Base-by-base conservation (phyloP, 495 filamentous ascomycete species). In the Apodospora peruviana region DNA sequence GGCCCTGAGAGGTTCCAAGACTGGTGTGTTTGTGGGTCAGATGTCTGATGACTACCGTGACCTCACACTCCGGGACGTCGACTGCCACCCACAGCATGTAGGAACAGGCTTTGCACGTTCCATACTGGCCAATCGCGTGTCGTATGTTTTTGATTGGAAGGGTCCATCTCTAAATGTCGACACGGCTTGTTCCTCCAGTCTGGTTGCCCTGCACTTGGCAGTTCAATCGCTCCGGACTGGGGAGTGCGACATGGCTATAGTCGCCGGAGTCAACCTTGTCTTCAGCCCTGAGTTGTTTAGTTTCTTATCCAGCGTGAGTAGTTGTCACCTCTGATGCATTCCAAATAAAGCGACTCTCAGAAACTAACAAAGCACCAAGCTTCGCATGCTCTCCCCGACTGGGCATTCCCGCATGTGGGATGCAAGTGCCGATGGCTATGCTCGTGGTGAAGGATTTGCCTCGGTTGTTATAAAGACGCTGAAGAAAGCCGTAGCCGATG, bases 41-140 rank as follows among this genome's bases (percentile, higher is more conserved):
- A 80, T 69, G 55, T 77, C 83, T 14, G 77, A 85, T 58, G 74
- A 87, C 3, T 82, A 90, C 41, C 86, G 85, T 9, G 83, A 84
- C 2, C 43, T 48, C 4, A 23, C 29, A 2, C 17, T 56, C 11
- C 18, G 36, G 36, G 45, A 21, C 34, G 11, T 16, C 11, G 34
- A 39, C 11, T 38, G 43, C 0, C 19, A 48, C 2, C 62, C 60
- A 0, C 49, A 22, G 2, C 62, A 69, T 42, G 27, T 50, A 5
- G 59, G 55, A 0, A 70, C 67, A 0, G 69, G 69, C 4, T 49
- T 41, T 1, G 46, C 43, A 3, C 39, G 47, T 2, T 36, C 47
- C 11, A 56, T 79, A 10, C 16, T 77, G 9, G 64, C 75, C 0
- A 77, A 79, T 36, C 66, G 78, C 0, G 44, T 81, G 3, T 80